phyloP scores from a whole-genome alignment of 129 eudicot genomes.

The Pittosporum tobira region DNA sequence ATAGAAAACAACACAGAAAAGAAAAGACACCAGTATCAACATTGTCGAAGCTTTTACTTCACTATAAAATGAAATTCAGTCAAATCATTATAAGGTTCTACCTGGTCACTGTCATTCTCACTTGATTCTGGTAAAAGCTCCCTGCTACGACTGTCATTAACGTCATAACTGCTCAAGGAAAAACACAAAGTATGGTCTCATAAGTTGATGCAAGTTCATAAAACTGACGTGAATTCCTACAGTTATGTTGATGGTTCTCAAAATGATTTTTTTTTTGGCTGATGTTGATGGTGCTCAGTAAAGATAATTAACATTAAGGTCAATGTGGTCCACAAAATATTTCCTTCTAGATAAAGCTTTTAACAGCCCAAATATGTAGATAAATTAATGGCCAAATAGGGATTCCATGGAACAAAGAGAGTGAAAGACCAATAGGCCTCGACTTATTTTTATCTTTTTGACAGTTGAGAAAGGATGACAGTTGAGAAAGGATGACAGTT shows the following conservation, averaged over 20 bases:
- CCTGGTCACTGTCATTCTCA: conserved; percentile 51
- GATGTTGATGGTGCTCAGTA: background rate
- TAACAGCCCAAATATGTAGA: background rate
- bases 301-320: background rate
- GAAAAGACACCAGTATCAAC: conserved; percentile 7
- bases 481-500: too few relatives aligned
- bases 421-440: too few relatives aligned
- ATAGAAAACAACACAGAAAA: conserved; percentile 9
- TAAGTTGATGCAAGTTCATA: background rate
- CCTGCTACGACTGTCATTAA: conserved; percentile 37
- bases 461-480: too few relatives aligned
- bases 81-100: conserved; percentile 11
- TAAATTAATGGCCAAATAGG: too few relatives aligned
- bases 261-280: too few relatives aligned
- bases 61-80: background rate
- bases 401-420: too few relatives aligned
- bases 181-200: conserved; percentile 5
- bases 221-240: background rate
- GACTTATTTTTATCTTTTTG: too few relatives aligned
- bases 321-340: background rate
- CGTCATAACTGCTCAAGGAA: conserved; percentile 36
- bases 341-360: background rate
- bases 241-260: background rate
- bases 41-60: background rate
- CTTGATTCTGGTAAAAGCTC: conserved; percentile 58